Conservation (phyloP, 768 basidiomycete genomes). For the Termitomyces sp. region DNA sequence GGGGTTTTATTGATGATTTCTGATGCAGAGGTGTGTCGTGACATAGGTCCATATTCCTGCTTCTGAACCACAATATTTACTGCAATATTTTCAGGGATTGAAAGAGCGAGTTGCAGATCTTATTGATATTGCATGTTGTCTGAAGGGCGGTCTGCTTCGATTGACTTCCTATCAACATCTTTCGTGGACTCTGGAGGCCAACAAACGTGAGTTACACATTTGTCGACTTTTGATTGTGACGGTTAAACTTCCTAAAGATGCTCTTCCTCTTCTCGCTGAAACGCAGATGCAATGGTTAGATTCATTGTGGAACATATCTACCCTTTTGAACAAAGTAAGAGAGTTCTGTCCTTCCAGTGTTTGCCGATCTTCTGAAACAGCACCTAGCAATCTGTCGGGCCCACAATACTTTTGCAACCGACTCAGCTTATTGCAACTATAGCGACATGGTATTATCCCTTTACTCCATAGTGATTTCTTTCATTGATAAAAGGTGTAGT, state of each 20-base stretch:
- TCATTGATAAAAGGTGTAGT: constrained; percentile 23
- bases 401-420: constrained; percentile 42
- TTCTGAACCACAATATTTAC: background rate
- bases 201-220: constrained; percentile 29
- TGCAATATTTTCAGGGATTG: background rate
- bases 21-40: constrained; percentile 1
- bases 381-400: constrained; percentile 10
- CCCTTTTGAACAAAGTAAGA: constrained; percentile 19
- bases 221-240: background rate
- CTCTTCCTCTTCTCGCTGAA: constrained; percentile 24
- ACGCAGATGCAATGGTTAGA: constrained; percentile 46
- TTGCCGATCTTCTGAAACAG: background rate
- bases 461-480: constrained; percentile 3
- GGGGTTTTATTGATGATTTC: constrained; percentile 21
- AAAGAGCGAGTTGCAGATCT: constrained; percentile 23
- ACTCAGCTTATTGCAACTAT: constrained; percentile 32
- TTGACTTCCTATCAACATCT: constrained; percentile 53
- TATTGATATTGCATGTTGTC: constrained; percentile 30
- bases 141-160: constrained; percentile 30
- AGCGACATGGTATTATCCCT: constrained; percentile 33
- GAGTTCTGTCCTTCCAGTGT: background rate
- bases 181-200: constrained; percentile 42
- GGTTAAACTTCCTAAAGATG: constrained; percentile 19
- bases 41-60: background rate
- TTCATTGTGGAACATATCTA: constrained; percentile 37